A percentile compares a stretch with the other conserved stretches of the same genome.
Evolutionary conservation across 176 grass and related monocot genomes (phyloP).

Genomic region (Avena atlantica): DNA sequence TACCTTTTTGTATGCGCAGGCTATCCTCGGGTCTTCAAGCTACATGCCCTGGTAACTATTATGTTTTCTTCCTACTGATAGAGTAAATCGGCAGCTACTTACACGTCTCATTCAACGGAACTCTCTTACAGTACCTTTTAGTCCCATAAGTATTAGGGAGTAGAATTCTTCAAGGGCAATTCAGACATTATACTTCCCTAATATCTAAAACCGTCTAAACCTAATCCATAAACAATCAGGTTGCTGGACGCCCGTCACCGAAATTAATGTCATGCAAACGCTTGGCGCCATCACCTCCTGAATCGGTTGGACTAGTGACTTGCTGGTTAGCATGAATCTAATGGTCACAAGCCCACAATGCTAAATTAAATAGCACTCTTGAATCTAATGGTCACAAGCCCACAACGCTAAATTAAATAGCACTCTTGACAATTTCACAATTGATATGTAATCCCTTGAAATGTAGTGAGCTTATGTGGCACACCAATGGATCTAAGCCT

Average conservation of each 20-base stretch:
- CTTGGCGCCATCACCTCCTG: neutral
- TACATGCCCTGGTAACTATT: constrained; percentile 82
- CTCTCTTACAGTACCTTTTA: neutral
- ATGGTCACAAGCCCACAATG: neutral
- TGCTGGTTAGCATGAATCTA: neutral
- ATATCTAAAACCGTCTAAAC: neutral
- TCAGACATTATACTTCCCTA: neutral
- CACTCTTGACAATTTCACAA: too few relatives aligned
- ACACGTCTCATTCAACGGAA: neutral
- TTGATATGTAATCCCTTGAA: neutral
- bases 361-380: neutral
- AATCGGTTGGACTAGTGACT: neutral
- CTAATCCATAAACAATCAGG: neutral
- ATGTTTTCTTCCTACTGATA: neutral
- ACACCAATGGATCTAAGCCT: neutral
- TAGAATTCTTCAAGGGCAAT: neutral
- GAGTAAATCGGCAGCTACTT: neutral
- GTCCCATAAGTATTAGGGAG: neutral
- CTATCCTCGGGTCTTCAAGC: constrained; percentile 74
- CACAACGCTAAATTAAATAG: neutral
- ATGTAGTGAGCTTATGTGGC: neutral
- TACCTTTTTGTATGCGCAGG: constrained; percentile 44
- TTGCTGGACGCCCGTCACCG: neutral
- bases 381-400: neutral
- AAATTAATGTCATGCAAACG: neutral